Evolutionary conservation across 495 filamentous ascomycete species (phyloP), one percentile per base, ranked within the genome.

Genomic region (Echria macrotheca): DNA sequence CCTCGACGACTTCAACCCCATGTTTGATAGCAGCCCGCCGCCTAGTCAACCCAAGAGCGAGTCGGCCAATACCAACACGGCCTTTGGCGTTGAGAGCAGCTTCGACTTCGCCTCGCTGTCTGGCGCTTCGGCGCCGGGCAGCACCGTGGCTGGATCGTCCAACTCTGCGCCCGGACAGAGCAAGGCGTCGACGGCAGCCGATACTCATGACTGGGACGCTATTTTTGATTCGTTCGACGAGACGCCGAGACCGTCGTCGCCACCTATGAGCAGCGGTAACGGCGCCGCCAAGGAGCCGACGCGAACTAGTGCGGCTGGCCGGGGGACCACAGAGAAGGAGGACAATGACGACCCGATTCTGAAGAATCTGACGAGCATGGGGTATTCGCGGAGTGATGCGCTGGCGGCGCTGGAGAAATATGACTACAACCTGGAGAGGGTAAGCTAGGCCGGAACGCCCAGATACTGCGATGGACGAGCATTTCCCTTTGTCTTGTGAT

Each of bases 351-450:
- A 96, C 63, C 87, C 88, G 18, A 91, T 95, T 39, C 71, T 97
- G 47, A 91, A 93, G 70, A 84, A 89, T 53, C 63, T 98, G 63
- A 95, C 88, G 9, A 81, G 78, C 21, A 94, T 97, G 90, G 93
- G 93, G 2, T 98, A 93, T 66, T 73, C 83, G 21, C 74, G 93
- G 33, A 76, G 77, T 5, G 83, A 86, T 36, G 86, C 87, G n/a
- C 72, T 97, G 24, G 74, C 71, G 46, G 93, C 93, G 26, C 68
- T 98, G 61, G 93, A 96, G 74, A 91, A 89, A 66, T 93, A 83
- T 67, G 91, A 96, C 62, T 95, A 96, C 67, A 91, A 96, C 69
- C 74, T 96, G 60, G 89, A 95, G 64, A 86, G 89, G 83, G 93
- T 96, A 72, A 72, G 82, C 68, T 61, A 17, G 41, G 49, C 28